Evolutionary conservation across 1,139 yeast genomes (phyloP).

Genomic region (Nematodospora anomalae): DNA sequence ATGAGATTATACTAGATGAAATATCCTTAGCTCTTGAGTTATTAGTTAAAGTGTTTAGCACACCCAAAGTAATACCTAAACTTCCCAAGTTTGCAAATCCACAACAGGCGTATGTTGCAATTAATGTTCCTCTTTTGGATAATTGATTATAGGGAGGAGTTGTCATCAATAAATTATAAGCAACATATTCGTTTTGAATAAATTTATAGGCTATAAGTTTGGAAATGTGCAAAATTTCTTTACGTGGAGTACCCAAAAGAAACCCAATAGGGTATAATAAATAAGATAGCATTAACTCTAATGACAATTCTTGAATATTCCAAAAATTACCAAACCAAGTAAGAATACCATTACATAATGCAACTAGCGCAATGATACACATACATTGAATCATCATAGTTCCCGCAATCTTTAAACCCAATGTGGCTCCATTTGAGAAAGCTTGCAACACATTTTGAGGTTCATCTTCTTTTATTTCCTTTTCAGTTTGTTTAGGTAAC

Average conservation of each 20-base stretch:
- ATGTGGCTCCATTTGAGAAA: constrained; percentile 60
- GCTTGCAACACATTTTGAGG: constrained; percentile 65
- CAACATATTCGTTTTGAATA: constrained; percentile 66
- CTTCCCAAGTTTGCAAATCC: constrained; percentile 69
- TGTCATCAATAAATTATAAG: constrained; percentile 45
- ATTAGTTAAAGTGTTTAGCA: constrained; percentile 59
- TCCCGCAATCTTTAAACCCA: constrained; percentile 61
- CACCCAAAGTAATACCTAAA: constrained; percentile 65
- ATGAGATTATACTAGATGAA: constrained; percentile 48
- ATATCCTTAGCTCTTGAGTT: constrained; percentile 50
- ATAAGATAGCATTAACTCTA: constrained; percentile 60
- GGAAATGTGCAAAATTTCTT: constrained; percentile 53
- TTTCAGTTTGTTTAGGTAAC: constrained; percentile 44
- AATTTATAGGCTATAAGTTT: constrained; percentile 58
- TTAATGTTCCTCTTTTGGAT: constrained; percentile 54
- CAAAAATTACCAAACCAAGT: constrained; percentile 68
- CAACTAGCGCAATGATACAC: constrained; percentile 64
- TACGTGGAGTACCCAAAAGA: constrained; percentile 60
- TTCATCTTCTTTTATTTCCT: constrained; percentile 18
- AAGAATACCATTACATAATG: constrained; percentile 57
- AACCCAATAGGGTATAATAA: constrained; percentile 62
- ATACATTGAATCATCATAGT: constrained; percentile 61
- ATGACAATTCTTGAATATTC: constrained; percentile 52
- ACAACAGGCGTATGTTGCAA: constrained; percentile 66
- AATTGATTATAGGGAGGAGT: constrained; percentile 48